phyloP scores from a whole-genome alignment of 2,329 filamentous ascomycete genomes.

The Claviceps sp. region DNA sequence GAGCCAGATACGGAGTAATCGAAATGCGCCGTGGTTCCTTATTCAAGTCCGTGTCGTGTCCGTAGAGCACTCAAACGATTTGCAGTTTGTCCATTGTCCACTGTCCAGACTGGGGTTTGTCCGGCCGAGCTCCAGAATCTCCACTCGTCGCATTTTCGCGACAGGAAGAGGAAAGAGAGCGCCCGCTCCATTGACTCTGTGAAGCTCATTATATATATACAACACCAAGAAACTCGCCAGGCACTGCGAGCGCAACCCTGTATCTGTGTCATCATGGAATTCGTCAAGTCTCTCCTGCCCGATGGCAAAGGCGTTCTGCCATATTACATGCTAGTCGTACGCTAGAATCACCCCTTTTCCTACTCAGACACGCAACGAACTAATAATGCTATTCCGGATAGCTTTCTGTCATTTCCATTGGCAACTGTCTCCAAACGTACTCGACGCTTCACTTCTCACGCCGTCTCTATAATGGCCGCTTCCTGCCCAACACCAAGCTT shows the following conservation, averaged over 20 bases:
- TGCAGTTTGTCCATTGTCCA: neutral
- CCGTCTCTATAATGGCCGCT: slow-evolving; percentile 68
- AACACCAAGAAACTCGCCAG: neutral
- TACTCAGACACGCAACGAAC: neutral
- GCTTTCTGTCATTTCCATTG: slow-evolving; percentile 71
- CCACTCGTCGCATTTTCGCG: neutral
- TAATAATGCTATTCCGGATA: slow-evolving; percentile 21
- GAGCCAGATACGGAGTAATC: neutral
- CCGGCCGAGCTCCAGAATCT: neutral
- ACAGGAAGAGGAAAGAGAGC: neutral
- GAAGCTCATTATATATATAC: neutral
- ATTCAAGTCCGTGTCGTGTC: neutral
- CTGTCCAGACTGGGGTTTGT: neutral
- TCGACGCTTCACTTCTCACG: slow-evolving; percentile 65
- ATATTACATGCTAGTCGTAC: slow-evolving; percentile 45
- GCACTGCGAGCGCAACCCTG: neutral
- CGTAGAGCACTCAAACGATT: too few relatives aligned
- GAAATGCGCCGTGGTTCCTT: neutral
- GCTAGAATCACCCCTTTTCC: slow-evolving; percentile 10
- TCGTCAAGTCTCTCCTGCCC: slow-evolving; percentile 31
- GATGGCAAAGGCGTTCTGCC: slow-evolving; percentile 40
- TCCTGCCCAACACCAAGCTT: slow-evolving; percentile 36
- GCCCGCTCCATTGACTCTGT: neutral
- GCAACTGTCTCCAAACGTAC: slow-evolving; percentile 79
- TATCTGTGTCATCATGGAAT: slow-evolving; percentile 26